Base-by-base conservation (phyloP, 768 basidiomycete species). In the Phlegmacium glaucopus region DNA sequence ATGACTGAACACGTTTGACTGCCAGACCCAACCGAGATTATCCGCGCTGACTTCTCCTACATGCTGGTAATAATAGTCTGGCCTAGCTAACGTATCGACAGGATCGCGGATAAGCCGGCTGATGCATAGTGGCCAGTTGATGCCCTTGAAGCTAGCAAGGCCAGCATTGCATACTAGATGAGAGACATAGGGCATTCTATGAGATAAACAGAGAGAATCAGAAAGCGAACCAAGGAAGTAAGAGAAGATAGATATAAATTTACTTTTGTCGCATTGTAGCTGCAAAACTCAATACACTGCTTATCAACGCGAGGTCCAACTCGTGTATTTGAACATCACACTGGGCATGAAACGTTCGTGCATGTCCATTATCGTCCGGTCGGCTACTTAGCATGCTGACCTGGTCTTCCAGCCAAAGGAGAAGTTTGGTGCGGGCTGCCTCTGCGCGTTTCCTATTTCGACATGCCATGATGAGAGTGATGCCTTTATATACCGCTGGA, bases 91-190 rank as follows among this genome's bases (percentile, higher is more conserved):
- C 4, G 76, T 70, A 11, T 53, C 56, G 40, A 83, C 57, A 13
- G 76, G 76, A 32, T 72, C 57, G 0, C 58, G 62, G 9, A 74
- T 26, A n/a, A 85, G 46, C 54, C 88, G 80, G 16, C 65, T 63
- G 32, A 82, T 25, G 13, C 70, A 71, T 2, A 51, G 44, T 0
- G 63, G 44, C 77, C 76, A 83, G 57, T 83, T 61, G 28, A 92
- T 75, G 11, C 65, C 64, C 25, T 56, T 61, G 57, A 84, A 86
- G 50, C 75, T 75, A 1, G 78, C 79, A 1, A 85, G 68, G 4
- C 91, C 91, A 10, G 91, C 91, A 52, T 93, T 94, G 61, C 77
- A 83, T 28, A 92, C 78, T 32, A 92, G 64, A 57, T 89, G 90
- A 0, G 91, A 88, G 22, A 94, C 68, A 56, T 93, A 90, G 2